Base-by-base conservation (phyloP, 148 eudicot genomes). In the Polygonum aviculare region DNA sequence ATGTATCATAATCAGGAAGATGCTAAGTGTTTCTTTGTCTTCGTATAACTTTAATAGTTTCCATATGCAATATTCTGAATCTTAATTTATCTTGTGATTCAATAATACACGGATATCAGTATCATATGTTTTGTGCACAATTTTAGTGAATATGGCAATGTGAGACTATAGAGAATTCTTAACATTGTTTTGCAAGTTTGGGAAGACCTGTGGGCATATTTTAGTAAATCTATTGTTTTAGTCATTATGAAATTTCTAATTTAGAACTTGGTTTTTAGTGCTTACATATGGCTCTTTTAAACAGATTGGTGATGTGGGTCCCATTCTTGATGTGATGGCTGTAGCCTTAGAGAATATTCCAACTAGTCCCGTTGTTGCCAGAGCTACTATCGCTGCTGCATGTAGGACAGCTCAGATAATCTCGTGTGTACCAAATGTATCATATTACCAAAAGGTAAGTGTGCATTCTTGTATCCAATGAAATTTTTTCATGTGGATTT, bases 281-380 rank as follows among this genome's bases (percentile, higher is more conserved):
- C 44, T 67, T 70, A 74, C 81, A 59, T 48, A 21, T 10, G 49
- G 16, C 50, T 39, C 73, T 73, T n/a, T n/a, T 74, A 57, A 38
- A 75, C 85, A 93, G 98, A 87, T 90, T 85, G 98, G 92, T 16
- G 96, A 93, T 83, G 79, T 79, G 12, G 98, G 98, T 45, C 93
- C 96, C 60, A 84, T 93, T 79, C 90, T 93, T 78, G 98, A 93
- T 82, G 74, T 86, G 93, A 90, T 93, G 93, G 93, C 93, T 21
- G 88, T 83, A 82, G 89, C 81, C 80, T 86, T 93, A 51, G 98
- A 93, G 84, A 89, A 86, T 80, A 75, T 90, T 78, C 87, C 90
- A 60, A 75, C 76, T 73, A 89, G 71, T 84, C 82, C 83, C 76
- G 31, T 78, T 78, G 76, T 60, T 70, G 90, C 92, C 75, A 90